phyloP scores from a whole-genome alignment of 1,284 basidiomycete species.

The Cryptococcus jaspeensis region DNA sequence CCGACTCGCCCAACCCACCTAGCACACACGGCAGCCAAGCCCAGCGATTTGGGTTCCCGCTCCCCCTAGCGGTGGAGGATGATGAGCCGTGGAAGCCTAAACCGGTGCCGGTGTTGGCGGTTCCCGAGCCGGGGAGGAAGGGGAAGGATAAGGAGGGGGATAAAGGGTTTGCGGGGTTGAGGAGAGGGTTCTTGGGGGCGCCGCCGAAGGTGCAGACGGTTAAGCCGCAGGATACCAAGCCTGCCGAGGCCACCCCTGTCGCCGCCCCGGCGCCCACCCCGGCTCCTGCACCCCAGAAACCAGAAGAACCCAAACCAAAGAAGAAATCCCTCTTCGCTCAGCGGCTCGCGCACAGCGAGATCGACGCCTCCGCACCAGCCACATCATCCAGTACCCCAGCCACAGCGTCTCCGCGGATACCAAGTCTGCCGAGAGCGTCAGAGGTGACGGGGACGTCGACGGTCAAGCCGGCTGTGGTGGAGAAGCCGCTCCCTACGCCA shows the following conservation, averaged over 20 bases:
- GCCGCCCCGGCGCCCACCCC: background rate
- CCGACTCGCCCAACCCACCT: conserved; percentile 26
- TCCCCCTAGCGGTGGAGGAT: conserved; percentile 21
- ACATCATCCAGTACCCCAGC: conserved; percentile 5
- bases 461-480: conserved; percentile 33
- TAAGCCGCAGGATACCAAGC: background rate
- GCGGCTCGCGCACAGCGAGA: conserved; percentile 14
- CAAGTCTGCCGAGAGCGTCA: conserved; percentile 16
- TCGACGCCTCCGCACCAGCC: conserved; percentile 15
- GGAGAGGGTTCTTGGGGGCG: conserved; percentile 33
- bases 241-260: no score
- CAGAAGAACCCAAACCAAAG: background rate
- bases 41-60: conserved; percentile 24
- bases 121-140: conserved; percentile 27
- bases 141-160: conserved; percentile 6
- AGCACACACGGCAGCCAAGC: no score
- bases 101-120: conserved; percentile 34
- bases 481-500: conserved; percentile 13
- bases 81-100: conserved; percentile 12
- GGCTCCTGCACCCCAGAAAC: background rate
- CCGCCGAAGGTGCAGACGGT: background rate
- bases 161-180: conserved; percentile 39
- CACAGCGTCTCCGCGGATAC: background rate
- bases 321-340: conserved; percentile 42
- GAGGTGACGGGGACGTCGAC: conserved; percentile 28